Evolutionary conservation across 1,284 basidiomycete species (phyloP), one percentile per base, ranked within the genome.

Genomic region (Leccinum subrobustum): DNA sequence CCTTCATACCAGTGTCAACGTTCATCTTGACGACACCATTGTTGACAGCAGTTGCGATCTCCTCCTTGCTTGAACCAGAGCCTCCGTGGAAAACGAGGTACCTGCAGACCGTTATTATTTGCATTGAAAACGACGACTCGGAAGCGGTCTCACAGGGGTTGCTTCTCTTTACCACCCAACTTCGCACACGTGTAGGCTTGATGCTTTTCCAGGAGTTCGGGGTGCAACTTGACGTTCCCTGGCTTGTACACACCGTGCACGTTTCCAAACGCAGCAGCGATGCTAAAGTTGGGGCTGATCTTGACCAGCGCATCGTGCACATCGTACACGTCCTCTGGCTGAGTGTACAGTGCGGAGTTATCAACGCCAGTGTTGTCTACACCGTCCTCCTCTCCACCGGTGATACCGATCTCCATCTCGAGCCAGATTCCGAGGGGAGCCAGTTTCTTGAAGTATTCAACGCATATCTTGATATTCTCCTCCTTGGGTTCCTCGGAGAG

Each of bases 381-480:
- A 76, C 96, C 96, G 74, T 99, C 96, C 79, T 99, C 96, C 79
- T 99, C 96, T 75, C 96, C 96, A 77, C 96, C 97, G 62, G 97
- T 99, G 81, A 99, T 99, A 75, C 97, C 97, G 76, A 99, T 99
- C 81, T 99, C 97, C 97, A 99, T 99, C 86, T 99, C 97, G 78
- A 99, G 94, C 95, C 95, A 99, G 71, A 94, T 81, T 65, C 92
- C 91, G 74, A 98, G 80, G 68, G 91, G 87, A 29, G 93, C 92
- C 95, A 99, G 94, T 75, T 94, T 93, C 78, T 89, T 84, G 78
- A 99, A 96, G 86, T 99, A 99, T 78, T 95, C 87, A 64, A 84
- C 92, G 78, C 97, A 99, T 57, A 83, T 94, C 61, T 83, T 88
- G 73, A 99, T 99, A 85, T 99, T 99, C 75, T 98, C 86, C 70